phyloP scores from a whole-genome alignment of 1,284 basidiomycete species.

The Termitomyces sp. region DNA sequence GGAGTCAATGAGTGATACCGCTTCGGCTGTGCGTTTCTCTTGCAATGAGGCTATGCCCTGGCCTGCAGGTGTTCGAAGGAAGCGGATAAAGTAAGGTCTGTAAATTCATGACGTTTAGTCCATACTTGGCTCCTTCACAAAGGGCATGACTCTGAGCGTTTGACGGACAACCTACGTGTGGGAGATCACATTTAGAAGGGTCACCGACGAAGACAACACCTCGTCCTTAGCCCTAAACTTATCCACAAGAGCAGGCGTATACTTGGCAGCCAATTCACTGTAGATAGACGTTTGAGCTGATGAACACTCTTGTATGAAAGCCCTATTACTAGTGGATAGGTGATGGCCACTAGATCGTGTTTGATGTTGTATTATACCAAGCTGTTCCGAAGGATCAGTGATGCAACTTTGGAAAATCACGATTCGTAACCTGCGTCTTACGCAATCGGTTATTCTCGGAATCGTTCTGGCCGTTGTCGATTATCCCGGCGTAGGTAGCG shows the following conservation, averaged over 20 bases:
- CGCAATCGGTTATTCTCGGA: slow-evolving; percentile 8
- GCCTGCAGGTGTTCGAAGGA: slow-evolving; percentile 25
- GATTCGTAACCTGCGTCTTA: slow-evolving; percentile 11
- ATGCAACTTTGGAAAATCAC: not conserved
- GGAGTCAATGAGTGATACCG: slow-evolving; percentile 15
- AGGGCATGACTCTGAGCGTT: not conserved
- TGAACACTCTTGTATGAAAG: not conserved
- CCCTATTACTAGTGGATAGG: slow-evolving; percentile 14
- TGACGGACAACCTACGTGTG: slow-evolving; percentile 25
- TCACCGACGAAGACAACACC: slow-evolving; percentile 22
- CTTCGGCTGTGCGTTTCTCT: slow-evolving; percentile 27
- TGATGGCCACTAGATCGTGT: slow-evolving; percentile 6
- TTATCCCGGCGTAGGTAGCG: slow-evolving; percentile 12
- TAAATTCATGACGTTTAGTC: not conserved
- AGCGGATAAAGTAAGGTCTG: slow-evolving; percentile 38
- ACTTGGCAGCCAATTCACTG: slow-evolving; percentile 36
- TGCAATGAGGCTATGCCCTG: slow-evolving; percentile 30
- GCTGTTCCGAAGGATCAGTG: slow-evolving; percentile 1
- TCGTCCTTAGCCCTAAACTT: slow-evolving; percentile 24
- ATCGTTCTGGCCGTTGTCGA: slow-evolving; percentile 6
- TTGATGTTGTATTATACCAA: slow-evolving; percentile 16
- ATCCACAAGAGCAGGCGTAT: slow-evolving; percentile 28
- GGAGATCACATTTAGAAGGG: slow-evolving; percentile 28
- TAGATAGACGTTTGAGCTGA: not conserved
- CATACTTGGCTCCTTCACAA: not conserved